phyloP scores from a whole-genome alignment of 768 basidiomycete species.

The Phaeotremella fagi region DNA sequence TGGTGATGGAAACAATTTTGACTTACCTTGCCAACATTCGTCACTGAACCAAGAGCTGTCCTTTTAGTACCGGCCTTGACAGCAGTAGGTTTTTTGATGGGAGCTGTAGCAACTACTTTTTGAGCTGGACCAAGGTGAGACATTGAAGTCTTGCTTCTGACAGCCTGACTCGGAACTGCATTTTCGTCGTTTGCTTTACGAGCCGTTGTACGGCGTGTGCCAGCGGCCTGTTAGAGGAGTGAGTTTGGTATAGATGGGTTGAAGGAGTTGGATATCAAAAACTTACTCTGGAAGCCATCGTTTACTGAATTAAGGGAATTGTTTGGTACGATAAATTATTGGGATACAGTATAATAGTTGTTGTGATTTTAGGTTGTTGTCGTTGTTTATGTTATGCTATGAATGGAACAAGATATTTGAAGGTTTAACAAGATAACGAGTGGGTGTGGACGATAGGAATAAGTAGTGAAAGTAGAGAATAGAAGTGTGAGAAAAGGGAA shows the following conservation, averaged over 20 bases:
- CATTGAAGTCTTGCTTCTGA: conserved; percentile 36
- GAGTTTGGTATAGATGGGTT: not conserved
- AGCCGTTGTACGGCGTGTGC: conserved; percentile 28
- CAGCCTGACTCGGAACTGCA: conserved; percentile 25
- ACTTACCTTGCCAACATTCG: conserved; percentile 57
- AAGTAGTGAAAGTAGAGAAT: not conserved
- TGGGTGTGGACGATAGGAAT: not conserved
- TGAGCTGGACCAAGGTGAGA: conserved; percentile 32
- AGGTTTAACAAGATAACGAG: not conserved
- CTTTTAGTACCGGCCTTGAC: conserved; percentile 63
- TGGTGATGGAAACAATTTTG: conserved; percentile 53
- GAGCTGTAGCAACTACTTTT: conserved; percentile 16
- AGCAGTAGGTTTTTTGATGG: conserved; percentile 46
- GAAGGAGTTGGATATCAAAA: not conserved
- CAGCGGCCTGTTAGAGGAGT: conserved; percentile 13
- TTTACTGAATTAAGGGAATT: not conserved
- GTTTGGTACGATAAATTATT: no score
- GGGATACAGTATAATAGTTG: no score
- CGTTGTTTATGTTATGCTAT: not conserved
- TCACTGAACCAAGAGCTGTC: conserved; percentile 75
- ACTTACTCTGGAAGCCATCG: conserved; percentile 29
- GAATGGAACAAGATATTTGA: not conserved
- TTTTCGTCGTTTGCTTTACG: conserved; percentile 44
- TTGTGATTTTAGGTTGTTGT: not conserved
- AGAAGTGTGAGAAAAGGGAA: not conserved